Evolutionary conservation across 1,139 yeast species (phyloP).

Genomic region (Yamadazyma taylorii): DNA sequence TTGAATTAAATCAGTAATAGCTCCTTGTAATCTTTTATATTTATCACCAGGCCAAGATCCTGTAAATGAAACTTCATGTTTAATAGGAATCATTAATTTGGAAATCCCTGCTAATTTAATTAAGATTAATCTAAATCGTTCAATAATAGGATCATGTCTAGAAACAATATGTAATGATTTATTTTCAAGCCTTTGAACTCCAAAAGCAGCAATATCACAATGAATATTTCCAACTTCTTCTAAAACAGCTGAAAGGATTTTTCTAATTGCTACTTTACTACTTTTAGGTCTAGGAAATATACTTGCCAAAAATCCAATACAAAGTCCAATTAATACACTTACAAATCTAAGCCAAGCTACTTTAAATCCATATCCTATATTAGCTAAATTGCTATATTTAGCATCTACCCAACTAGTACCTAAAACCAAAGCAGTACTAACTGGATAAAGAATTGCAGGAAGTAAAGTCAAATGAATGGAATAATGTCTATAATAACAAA

Average conservation of each 20-base stretch:
- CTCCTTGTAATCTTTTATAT: constrained; percentile 24
- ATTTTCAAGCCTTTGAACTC: constrained; percentile 22
- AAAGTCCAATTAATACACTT: constrained; percentile 31
- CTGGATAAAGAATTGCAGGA: constrained; percentile 31
- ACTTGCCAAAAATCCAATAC: constrained; percentile 32
- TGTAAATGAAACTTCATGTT: constrained; percentile 31
- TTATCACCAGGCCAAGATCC: constrained; percentile 39
- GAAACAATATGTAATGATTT: constrained; percentile 21
- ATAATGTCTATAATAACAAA: constrained; percentile 34
- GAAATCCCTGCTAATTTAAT: constrained; percentile 24
- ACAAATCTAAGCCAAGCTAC: constrained; percentile 32
- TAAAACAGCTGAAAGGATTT: constrained; percentile 23
- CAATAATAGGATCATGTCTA: constrained; percentile 26
- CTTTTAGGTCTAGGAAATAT: constrained; percentile 33
- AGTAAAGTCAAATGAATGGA: constrained; percentile 29
- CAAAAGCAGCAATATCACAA: constrained; percentile 31
- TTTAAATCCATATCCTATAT: constrained; percentile 12
- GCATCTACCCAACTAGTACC: constrained; percentile 39
- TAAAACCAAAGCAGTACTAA: constrained; percentile 32
- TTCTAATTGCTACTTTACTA: constrained; percentile 30
- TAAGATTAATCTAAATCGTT: constrained; percentile 25
- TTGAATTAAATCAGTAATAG: constrained; percentile 30
- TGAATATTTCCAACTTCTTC: constrained; percentile 31
- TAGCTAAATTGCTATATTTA: constrained; percentile 12
- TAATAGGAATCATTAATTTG: constrained; percentile 27